Base-by-base conservation (phyloP, 495 filamentous ascomycete genomes). In the Parmelia sp. region DNA sequence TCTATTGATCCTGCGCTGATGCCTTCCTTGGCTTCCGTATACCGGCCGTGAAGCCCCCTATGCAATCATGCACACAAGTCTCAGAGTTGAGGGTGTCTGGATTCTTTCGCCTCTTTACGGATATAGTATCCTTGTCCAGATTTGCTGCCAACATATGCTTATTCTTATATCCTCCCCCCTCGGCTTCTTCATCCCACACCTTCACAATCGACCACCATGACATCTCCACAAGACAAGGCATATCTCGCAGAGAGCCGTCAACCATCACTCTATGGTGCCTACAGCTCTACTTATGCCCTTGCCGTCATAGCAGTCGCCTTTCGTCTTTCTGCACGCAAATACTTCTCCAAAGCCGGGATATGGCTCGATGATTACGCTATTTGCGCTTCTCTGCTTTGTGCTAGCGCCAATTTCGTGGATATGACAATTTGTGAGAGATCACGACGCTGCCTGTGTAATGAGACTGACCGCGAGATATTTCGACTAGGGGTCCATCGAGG, bases 311-410 rank as follows among this genome's bases (percentile, higher is more conserved):
- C 62, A 51, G 45, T 65, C n/a, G 10, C 40, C 33, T 40, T 65
- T 31, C 55, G 57, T 8, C 37, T 65, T 29, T 40, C 63, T 4
- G 56, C 57, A 2, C 63, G 63, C 7, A 58, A 60, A 55, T 40
- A 56, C 11, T 56, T 56, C 25, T 53, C 60, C 1, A 62, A 55
- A 56, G 60, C 60, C 25, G 47, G 60, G n/a, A 21, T 56, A 11
- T 65, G 57, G 63, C 33, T 65, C 31, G 63, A 58, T 33, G 58
- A 44, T 31, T 55, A 53, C 60, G 47, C 36, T 1, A 56, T 65
- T 27, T 51, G n/a, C 25, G 37, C 44, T 17, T 59, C 56, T 37
- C 25, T 65, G 56, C 56, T 31, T 37, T 21, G 21, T 59, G 63
- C 55, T 37, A 49, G 35, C 12, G 57, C 23, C 10, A 53, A n/a